Percentiles rank a stretch among this genome's conserved stretches.
Evolutionary conservation across 2,329 filamentous ascomycete genomes (phyloP).

Genomic region (Colletotrichum orchidophilum): DNA sequence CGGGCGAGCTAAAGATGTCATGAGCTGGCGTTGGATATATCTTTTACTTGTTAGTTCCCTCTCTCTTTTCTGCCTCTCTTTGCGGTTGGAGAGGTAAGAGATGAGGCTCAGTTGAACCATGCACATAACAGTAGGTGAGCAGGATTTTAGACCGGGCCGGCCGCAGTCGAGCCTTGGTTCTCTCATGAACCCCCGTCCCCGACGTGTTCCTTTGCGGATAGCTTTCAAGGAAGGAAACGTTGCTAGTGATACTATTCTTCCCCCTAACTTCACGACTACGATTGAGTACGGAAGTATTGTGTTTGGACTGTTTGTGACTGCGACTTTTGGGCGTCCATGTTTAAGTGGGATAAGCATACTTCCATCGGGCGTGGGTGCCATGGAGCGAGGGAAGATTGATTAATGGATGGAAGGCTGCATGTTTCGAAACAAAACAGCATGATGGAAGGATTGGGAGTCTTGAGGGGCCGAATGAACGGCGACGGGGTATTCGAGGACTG

Average conservation of each 20-base stretch:
- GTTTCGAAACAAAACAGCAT: conserved; percentile 19
- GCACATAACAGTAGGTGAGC: background rate
- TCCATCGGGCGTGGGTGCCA: background rate
- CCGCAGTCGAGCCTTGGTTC: background rate
- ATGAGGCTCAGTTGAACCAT: background rate
- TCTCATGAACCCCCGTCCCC: too few species aligned
- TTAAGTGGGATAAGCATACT: background rate
- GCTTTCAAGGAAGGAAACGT: background rate
- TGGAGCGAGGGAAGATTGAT: background rate
- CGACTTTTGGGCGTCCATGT: background rate
- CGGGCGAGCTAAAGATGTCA: too few species aligned
- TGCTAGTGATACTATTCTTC: background rate
- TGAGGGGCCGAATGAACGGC: background rate
- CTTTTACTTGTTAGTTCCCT: too few species aligned
- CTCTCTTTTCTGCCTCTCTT: too few species aligned
- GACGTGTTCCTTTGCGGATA: background rate
- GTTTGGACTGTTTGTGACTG: background rate
- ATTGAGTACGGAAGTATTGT: too few species aligned
- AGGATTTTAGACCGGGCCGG: background rate
- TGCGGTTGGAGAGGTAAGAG: too few species aligned
- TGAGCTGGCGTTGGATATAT: too few species aligned
- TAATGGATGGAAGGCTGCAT: conserved; percentile 8
- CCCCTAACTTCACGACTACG: background rate
- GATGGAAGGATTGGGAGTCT: background rate
- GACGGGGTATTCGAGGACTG: background rate